phyloP scores from a whole-genome alignment of 495 filamentous ascomycete species.

The Hypoxylon rickii region DNA sequence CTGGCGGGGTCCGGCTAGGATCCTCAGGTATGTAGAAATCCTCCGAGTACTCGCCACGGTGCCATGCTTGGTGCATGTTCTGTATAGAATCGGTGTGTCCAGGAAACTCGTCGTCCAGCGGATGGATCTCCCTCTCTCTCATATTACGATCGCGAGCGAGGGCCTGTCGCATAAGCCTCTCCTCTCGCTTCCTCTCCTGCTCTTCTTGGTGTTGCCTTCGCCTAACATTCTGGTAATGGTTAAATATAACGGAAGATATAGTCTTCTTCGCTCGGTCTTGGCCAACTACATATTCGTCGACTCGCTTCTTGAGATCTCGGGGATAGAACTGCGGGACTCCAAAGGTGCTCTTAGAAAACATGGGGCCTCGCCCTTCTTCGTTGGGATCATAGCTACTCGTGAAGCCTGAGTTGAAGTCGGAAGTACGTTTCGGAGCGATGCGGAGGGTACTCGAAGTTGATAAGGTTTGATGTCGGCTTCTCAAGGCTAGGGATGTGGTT shows the following conservation, averaged over 20 bases:
- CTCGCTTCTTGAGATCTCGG: slow-evolving; percentile 79
- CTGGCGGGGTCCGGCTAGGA: slow-evolving; percentile 54
- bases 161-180: slow-evolving; percentile 52
- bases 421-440: slow-evolving; percentile 37
- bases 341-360: slow-evolving; percentile 53
- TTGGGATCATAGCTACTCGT: slow-evolving; percentile 77
- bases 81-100: slow-evolving; percentile 69
- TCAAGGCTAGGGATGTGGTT: slow-evolving; percentile 21
- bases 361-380: slow-evolving; percentile 52
- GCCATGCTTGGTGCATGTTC: slow-evolving; percentile 37
- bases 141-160: slow-evolving; percentile 52
- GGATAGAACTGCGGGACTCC: slow-evolving; percentile 80
- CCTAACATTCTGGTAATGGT: slow-evolving; percentile 90
- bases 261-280: slow-evolving; percentile 97
- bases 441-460: slow-evolving; percentile 40
- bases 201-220: slow-evolving; percentile 81
- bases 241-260: slow-evolving; percentile 91
- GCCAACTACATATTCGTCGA: slow-evolving; percentile 95
- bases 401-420: slow-evolving; percentile 57
- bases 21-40: slow-evolving; percentile 52
- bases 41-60: slow-evolving; percentile 20
- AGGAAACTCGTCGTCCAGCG: slow-evolving; percentile 76
- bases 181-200: slow-evolving; percentile 65
- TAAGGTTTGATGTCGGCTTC: slow-evolving; percentile 33
- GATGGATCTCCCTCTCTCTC: slow-evolving; percentile 41